These are phyloP conservation scores for Tuber umbilicatum DNA, from an alignment of 495 filamentous ascomycete genomes.

Conservation along the genomic window DNA sequence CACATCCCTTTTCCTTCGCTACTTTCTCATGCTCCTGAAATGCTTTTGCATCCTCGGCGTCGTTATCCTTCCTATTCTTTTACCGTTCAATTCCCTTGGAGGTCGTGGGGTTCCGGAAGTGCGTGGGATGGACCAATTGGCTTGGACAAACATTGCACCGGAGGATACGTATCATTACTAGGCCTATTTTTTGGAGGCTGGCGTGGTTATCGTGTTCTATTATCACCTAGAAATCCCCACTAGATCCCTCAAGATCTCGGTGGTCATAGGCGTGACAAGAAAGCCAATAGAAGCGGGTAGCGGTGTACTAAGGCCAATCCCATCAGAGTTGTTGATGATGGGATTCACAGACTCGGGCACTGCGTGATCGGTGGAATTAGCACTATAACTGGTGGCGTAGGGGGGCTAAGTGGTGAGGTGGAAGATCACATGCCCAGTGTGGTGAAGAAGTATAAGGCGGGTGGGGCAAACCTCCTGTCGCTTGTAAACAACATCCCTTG, in stretches of 20 bases:
- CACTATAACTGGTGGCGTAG: slow-evolving; percentile 24
- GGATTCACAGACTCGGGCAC: slow-evolving; percentile 57
- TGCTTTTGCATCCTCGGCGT: slow-evolving; percentile 78
- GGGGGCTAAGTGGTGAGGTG: slow-evolving; percentile 23
- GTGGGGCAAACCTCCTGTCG: slow-evolving; percentile 6
- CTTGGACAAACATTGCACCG: slow-evolving; percentile 84
- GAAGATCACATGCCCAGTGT: slow-evolving; percentile 30
- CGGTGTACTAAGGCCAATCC: slow-evolving; percentile 45
- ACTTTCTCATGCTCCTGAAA: slow-evolving; percentile 84
- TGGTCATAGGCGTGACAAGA: slow-evolving; percentile 37
- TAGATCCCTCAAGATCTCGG: slow-evolving; percentile 49
- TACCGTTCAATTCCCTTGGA: slow-evolving; percentile 72
- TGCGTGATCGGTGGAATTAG: slow-evolving; percentile 41
- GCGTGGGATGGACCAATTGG: slow-evolving; percentile 68
- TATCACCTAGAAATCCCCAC: slow-evolving; percentile 78
- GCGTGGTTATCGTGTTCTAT: slow-evolving; percentile 73
- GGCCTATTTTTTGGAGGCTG: slow-evolving; percentile 82
- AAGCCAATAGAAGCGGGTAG: slow-evolving; percentile 45
- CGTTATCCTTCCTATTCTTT: slow-evolving; percentile 73
- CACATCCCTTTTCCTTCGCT: slow-evolving; percentile 96
- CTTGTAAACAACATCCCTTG: neutral
- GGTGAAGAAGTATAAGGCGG: slow-evolving; percentile 25
- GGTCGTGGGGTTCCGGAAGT: slow-evolving; percentile 59
- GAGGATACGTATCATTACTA: slow-evolving; percentile 68
- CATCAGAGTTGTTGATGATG: slow-evolving; percentile 47